phyloP scores from a whole-genome alignment of 108 stramenopile species.

The Nitzschia inconspicua region DNA sequence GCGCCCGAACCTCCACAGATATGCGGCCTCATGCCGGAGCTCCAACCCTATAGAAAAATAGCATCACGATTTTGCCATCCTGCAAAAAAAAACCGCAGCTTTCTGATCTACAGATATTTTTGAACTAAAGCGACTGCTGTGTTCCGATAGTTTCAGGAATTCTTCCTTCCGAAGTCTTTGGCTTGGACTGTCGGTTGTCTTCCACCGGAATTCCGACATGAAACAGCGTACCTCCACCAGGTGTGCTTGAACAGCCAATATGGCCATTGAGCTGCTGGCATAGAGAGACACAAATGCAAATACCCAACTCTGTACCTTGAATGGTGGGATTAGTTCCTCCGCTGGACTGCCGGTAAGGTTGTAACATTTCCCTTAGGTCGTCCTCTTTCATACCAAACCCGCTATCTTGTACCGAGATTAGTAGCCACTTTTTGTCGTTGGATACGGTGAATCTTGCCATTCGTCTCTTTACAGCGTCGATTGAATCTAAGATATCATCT shows the following conservation, averaged over 20 bases:
- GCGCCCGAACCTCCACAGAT: too few relatives aligned
- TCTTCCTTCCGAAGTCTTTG: too few relatives aligned
- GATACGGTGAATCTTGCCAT: not conserved
- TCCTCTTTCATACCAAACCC: slow-evolving; percentile 13
- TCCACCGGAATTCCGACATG: slow-evolving; percentile 19
- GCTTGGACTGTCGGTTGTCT: too few relatives aligned
- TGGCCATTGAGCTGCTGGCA: slow-evolving; percentile 10
- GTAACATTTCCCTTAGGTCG: slow-evolving; percentile 13
- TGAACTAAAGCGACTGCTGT: too few relatives aligned
- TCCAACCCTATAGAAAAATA: too few relatives aligned
- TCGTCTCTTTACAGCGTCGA: not conserved
- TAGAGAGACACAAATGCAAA: slow-evolving; percentile 22
- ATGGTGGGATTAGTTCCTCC: slow-evolving; percentile 9
- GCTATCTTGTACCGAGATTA: slow-evolving; percentile 4
- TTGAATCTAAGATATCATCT: not conserved
- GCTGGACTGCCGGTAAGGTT: slow-evolving; percentile 18
- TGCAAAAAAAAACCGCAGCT: too few relatives aligned
- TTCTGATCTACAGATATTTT: too few relatives aligned
- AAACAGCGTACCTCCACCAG: slow-evolving; percentile 6
- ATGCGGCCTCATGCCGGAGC: too few relatives aligned
- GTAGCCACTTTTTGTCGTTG: slow-evolving; percentile 8
- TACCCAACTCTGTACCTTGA: slow-evolving; percentile 17
- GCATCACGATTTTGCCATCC: too few relatives aligned
- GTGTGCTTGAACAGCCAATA: slow-evolving; percentile 9
- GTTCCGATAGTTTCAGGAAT: too few relatives aligned